phyloP scores from a whole-genome alignment of 371 early-diverging fungal species.

The Mortierella sp. region DNA sequence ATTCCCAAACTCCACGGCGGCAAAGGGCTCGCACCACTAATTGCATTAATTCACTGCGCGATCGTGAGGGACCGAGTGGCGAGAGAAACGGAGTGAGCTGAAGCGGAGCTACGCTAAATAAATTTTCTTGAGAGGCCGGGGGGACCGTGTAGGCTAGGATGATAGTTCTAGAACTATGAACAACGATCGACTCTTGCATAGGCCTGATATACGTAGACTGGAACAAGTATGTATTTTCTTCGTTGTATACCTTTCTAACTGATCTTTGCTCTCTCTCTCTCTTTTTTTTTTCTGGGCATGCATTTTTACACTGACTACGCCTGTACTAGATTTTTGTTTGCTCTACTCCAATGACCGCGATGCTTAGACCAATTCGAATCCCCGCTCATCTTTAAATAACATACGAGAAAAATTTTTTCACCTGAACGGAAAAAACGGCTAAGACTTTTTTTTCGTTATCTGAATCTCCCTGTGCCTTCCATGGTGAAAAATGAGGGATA shows the following conservation, averaged over 20 bases:
- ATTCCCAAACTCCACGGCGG: not conserved
- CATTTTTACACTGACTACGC: too few species aligned
- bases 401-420: too few species aligned
- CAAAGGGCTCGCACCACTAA: not conserved
- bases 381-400: slow-evolving; percentile 29
- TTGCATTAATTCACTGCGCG: not conserved
- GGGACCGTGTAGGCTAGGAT: too few species aligned
- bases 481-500: too few species aligned
- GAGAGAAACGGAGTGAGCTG: not conserved
- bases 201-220: not conserved
- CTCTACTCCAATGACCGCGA: not conserved
- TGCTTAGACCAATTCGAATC: slow-evolving; percentile 8
- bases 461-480: too few species aligned
- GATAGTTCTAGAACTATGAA: not conserved
- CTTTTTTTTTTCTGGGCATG: not conserved
- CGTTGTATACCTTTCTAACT: not conserved
- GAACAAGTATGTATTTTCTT: not conserved
- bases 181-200: not conserved
- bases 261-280: not conserved
- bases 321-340: not conserved
- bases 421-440: not conserved
- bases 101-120: not conserved
- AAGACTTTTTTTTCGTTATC: too few species aligned
- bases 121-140: too few species aligned
- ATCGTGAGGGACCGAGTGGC: too few species aligned